phyloP scores from a whole-genome alignment of 768 basidiomycete species.

The Lyophyllum shimeji region DNA sequence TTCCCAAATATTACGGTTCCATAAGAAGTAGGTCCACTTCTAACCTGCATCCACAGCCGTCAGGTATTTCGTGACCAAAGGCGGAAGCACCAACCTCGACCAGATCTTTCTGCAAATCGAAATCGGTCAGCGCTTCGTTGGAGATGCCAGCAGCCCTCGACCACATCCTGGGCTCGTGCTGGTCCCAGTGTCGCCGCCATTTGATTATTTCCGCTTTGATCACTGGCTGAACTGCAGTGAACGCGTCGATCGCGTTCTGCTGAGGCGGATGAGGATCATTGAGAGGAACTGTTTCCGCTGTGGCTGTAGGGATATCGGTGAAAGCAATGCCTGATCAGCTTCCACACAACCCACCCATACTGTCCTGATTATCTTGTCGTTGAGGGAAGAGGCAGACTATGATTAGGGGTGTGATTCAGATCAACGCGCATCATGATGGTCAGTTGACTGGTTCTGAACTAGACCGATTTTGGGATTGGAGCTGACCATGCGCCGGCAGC shows the following conservation, averaged over 20 bases:
- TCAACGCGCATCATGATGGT: too few relatives aligned
- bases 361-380: background rate
- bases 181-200: slow-evolving; percentile 70
- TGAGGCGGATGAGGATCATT: slow-evolving; percentile 62
- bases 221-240: slow-evolving; percentile 46
- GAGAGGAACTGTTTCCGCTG: slow-evolving; percentile 53
- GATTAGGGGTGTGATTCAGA: background rate
- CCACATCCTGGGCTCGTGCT: slow-evolving; percentile 76
- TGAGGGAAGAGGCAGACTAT: background rate
- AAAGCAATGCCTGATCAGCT: background rate
- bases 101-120: slow-evolving; percentile 46
- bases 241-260: slow-evolving; percentile 63
- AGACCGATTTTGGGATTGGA: too few relatives aligned
- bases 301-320: slow-evolving; percentile 37
- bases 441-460: too few relatives aligned
- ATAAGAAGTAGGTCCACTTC: slow-evolving; percentile 60
- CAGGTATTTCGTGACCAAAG: background rate
- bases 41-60: slow-evolving; percentile 26
- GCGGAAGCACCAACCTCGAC: slow-evolving; percentile 33
- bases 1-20: slow-evolving; percentile 77
- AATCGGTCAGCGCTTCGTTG: slow-evolving; percentile 51
- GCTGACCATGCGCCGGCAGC: too few relatives aligned
- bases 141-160: slow-evolving; percentile 50
- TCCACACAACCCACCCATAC: slow-evolving; percentile 8
- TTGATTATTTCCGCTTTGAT: slow-evolving; percentile 69